phyloP scores from a whole-genome alignment of 805 yeast species.

The Candida chauliodis region DNA sequence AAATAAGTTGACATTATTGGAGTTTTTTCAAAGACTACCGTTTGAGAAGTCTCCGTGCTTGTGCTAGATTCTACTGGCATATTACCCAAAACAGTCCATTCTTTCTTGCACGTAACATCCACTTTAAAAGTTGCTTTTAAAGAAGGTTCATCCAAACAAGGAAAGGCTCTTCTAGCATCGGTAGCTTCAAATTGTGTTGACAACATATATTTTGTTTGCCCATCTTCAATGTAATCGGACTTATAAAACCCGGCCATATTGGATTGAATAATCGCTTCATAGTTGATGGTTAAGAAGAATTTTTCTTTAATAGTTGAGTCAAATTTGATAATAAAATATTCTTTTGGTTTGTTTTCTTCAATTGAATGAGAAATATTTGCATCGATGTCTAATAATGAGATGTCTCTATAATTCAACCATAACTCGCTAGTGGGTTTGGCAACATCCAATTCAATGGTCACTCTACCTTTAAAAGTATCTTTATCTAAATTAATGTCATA shows the following conservation, averaged over 20 bases:
- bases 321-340: conserved; percentile 61
- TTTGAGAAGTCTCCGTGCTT: conserved; percentile 14
- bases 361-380: conserved; percentile 20
- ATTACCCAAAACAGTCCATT: conserved; percentile 43
- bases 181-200: conserved; percentile 59
- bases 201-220: conserved; percentile 35
- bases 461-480: conserved; percentile 47
- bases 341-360: conserved; percentile 44
- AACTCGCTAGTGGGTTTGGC: conserved; percentile 40
- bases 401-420: conserved; percentile 46
- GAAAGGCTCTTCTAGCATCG: conserved; percentile 57
- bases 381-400: conserved; percentile 23
- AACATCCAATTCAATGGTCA: conserved; percentile 46
- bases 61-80: conserved; percentile 33
- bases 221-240: conserved; percentile 41
- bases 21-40: conserved; percentile 41
- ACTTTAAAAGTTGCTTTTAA: conserved; percentile 55
- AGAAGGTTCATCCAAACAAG: conserved; percentile 56
- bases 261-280: conserved; percentile 44
- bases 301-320: conserved; percentile 28
- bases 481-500: conserved; percentile 55
- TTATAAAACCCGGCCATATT: conserved; percentile 58
- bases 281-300: conserved; percentile 29
- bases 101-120: conserved; percentile 25
- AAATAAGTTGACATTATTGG: conserved; percentile 56